Evolutionary conservation across 768 basidiomycete genomes (phyloP).

Genomic region (Auriscalpium microsporum): DNA sequence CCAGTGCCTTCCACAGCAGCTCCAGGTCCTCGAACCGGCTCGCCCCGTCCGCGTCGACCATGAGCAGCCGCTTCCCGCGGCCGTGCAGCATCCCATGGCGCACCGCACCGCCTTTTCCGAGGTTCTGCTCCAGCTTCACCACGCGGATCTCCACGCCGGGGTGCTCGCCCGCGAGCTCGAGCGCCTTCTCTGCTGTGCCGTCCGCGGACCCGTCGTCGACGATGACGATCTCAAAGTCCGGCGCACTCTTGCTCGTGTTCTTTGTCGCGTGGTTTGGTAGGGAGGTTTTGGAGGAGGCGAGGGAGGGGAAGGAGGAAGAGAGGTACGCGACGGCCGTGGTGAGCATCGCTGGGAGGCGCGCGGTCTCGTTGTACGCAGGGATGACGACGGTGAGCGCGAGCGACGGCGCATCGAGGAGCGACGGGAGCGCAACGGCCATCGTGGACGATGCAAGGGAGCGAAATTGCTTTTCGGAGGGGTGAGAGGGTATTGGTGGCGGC

Average conservation of each 20-base stretch:
- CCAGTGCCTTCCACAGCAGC: slow-evolving; percentile 68
- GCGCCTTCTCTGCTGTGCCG: slow-evolving; percentile 55
- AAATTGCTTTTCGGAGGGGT: slow-evolving; percentile 63
- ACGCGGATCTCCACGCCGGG: slow-evolving; percentile 60
- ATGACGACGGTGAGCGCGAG: slow-evolving; percentile 77
- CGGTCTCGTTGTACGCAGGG: slow-evolving; percentile 86
- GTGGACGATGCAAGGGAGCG: slow-evolving; percentile 46
- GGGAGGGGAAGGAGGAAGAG: slow-evolving; percentile 2
- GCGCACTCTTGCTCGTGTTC: slow-evolving; percentile 19
- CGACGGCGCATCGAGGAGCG: slow-evolving; percentile 44
- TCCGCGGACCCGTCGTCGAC: slow-evolving; percentile 89
- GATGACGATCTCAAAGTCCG: slow-evolving; percentile 74
- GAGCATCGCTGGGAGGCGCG: slow-evolving; percentile 83
- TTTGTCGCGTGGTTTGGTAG: no score
- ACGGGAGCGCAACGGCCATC: slow-evolving; percentile 47
- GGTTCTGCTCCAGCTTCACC: slow-evolving; percentile 68
- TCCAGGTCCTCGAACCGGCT: slow-evolving; percentile 82
- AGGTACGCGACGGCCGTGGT: slow-evolving; percentile 63
- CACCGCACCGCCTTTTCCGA: slow-evolving; percentile 91
- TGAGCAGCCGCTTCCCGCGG: slow-evolving; percentile 69
- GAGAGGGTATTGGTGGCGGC: slow-evolving; percentile 54
- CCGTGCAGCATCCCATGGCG: slow-evolving; percentile 84
- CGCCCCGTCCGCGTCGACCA: slow-evolving; percentile 94
- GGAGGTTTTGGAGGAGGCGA: no score
- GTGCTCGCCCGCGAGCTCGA: slow-evolving; percentile 51